Conservation (phyloP, 306 rosid genomes). For the Prinsepia uniflora region DNA sequence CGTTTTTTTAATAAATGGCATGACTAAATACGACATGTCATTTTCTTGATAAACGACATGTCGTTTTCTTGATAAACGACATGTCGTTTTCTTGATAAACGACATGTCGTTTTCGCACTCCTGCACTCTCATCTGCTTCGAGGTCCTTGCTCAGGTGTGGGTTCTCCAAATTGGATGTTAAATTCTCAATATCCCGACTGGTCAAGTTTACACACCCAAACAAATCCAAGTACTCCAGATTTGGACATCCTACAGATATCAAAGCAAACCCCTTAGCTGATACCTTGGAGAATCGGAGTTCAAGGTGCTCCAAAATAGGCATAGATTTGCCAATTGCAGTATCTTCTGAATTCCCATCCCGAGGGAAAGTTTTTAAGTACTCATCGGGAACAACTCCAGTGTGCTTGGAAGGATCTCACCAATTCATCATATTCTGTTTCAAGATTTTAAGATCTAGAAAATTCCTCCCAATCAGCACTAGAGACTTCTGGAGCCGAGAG, state of each 20-base stretch:
- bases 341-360: conserved; percentile 84
- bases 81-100: too few relatives aligned
- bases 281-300: conserved; percentile 71
- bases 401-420: conserved; percentile 70
- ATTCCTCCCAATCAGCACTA: conserved; percentile 45
- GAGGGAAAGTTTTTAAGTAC: conserved; percentile 70
- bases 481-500: conserved; percentile 38
- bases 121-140: too few relatives aligned
- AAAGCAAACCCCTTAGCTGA: conserved; percentile 51
- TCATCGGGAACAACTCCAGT: conserved; percentile 59
- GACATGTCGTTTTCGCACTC: too few relatives aligned
- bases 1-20: too few relatives aligned
- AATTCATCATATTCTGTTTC: conserved; percentile 68
- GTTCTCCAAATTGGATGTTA: conserved; percentile 43
- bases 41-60: too few relatives aligned
- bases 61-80: too few relatives aligned
- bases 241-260: conserved; percentile 61
- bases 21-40: too few relatives aligned
- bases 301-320: conserved; percentile 68
- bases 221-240: conserved; percentile 73
- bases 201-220: conserved; percentile 76
- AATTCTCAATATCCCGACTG: conserved; percentile 57
- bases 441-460: conserved; percentile 64
- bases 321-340: conserved; percentile 67
- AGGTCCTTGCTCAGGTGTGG: too few relatives aligned